phyloP scores from a whole-genome alignment of 495 filamentous ascomycete species.

The Xeromyces bisporus region DNA sequence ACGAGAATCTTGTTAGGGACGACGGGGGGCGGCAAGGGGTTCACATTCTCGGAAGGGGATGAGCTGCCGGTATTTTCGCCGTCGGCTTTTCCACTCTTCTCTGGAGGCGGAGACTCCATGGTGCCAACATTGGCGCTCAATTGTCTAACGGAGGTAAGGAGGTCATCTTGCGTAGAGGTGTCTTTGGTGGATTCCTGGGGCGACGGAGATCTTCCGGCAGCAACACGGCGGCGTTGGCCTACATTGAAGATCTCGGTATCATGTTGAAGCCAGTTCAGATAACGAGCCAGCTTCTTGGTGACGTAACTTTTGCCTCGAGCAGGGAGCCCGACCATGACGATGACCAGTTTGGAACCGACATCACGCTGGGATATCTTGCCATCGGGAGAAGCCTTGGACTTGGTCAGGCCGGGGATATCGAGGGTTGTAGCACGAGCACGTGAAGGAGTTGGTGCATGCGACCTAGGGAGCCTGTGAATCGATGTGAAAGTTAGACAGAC shows the following conservation, averaged over 20 bases:
- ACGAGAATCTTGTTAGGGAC: conserved; percentile 32
- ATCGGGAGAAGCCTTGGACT: conserved; percentile 85
- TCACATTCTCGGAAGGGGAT: conserved; percentile 14
- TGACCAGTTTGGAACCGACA: conserved; percentile 87
- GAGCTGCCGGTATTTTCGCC: conserved; percentile 6
- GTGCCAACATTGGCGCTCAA: conserved; percentile 27
- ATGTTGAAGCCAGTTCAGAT: conserved; percentile 94
- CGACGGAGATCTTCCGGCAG: conserved; percentile 40
- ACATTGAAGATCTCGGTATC: conserved; percentile 94
- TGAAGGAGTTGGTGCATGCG: conserved; percentile 32
- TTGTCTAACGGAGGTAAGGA: conserved; percentile 26
- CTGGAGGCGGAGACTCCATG: conserved; percentile 8
- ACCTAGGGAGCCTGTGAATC: conserved; percentile 5
- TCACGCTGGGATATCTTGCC: conserved; percentile 82
- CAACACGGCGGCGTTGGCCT: conserved; percentile 71
- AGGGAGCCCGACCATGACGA: conserved; percentile 95
- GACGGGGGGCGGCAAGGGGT: conserved; percentile 20
- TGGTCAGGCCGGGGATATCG: conserved; percentile 78
- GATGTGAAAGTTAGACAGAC: not conserved
- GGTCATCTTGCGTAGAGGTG: conserved; percentile 21
- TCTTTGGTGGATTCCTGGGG: conserved; percentile 14
- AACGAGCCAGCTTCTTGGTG: conserved; percentile 90
- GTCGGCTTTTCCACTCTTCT: too few relatives aligned
- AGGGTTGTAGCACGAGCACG: conserved; percentile 67
- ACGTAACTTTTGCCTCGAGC: conserved; percentile 95